Percentiles rank a stretch among this genome's conserved stretches.
Conservation (phyloP, 1,139 yeast species). For the Suhomyces coccinellae region DNA sequence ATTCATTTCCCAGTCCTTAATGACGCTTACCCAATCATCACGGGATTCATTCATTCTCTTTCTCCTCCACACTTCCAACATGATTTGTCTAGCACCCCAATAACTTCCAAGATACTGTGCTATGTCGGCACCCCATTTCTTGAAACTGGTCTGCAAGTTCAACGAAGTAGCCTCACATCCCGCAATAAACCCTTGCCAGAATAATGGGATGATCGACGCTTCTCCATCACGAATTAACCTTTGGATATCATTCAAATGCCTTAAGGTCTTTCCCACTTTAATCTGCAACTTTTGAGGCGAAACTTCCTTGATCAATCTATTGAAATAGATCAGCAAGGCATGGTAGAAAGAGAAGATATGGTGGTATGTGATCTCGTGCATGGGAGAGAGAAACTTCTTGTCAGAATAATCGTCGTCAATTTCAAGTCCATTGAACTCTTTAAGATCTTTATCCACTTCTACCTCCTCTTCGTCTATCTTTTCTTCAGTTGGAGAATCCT, state of each 20-base stretch:
- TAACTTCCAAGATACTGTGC: slow-evolving; percentile 78
- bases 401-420: slow-evolving; percentile 16
- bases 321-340: slow-evolving; percentile 73
- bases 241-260: slow-evolving; percentile 66
- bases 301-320: slow-evolving; percentile 60
- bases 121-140: slow-evolving; percentile 78
- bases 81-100: slow-evolving; percentile 82
- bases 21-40: slow-evolving; percentile 77
- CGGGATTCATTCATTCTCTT: slow-evolving; percentile 57
- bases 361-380: slow-evolving; percentile 77
- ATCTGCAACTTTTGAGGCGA: slow-evolving; percentile 55
- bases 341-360: slow-evolving; percentile 81
- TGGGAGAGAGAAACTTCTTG: slow-evolving; percentile 47
- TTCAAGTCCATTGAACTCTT: slow-evolving; percentile 6
- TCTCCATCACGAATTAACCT: slow-evolving; percentile 52
- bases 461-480: slow-evolving; percentile 3
- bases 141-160: slow-evolving; percentile 63
- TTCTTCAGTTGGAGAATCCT: slow-evolving; percentile 6
- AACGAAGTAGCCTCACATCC: slow-evolving; percentile 76
- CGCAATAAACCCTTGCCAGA: slow-evolving; percentile 90
- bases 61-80: slow-evolving; percentile 85
- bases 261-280: slow-evolving; percentile 60
- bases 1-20: slow-evolving; percentile 83
- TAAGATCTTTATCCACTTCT: slow-evolving; percentile 9
- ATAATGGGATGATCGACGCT: slow-evolving; percentile 68